A percentile compares a stretch with the other conserved stretches of the same genome.
Conservation (phyloP, 2,329 filamentous ascomycete genomes). For the Fusarium pilosicola region DNA sequence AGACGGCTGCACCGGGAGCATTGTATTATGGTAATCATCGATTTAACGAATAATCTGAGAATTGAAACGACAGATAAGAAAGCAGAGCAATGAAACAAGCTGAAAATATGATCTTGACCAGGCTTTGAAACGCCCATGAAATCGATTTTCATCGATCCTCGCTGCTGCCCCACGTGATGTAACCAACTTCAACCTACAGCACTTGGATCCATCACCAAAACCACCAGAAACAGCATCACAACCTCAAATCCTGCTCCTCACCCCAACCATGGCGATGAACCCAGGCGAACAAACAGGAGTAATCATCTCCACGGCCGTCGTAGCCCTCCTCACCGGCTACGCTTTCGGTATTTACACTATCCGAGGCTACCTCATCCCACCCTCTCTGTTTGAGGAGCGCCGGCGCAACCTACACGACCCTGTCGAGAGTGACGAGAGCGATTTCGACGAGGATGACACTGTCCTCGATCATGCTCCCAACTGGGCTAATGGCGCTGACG, state of each 20-base stretch:
- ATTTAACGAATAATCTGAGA: not conserved
- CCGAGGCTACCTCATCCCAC: slow-evolving; percentile 68
- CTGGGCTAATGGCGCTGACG: slow-evolving; percentile 70
- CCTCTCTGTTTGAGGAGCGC: slow-evolving; percentile 66
- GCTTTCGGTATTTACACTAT: slow-evolving; percentile 81
- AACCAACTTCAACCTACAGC: slow-evolving; percentile 4
- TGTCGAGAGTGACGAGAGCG: slow-evolving; percentile 75
- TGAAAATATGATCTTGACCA: not conserved
- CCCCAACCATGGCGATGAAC: slow-evolving; percentile 47
- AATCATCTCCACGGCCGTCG: slow-evolving; percentile 76
- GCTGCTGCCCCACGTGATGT: slow-evolving; percentile 34
- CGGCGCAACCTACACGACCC: slow-evolving; percentile 66
- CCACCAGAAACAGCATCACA: slow-evolving; percentile 14
- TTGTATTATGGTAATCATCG: too few relatives aligned
- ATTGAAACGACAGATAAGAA: not conserved
- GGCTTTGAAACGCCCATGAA: not conserved
- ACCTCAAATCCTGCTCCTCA: not conserved
- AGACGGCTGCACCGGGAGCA: not conserved
- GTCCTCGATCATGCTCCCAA: slow-evolving; percentile 74
- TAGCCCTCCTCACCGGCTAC: slow-evolving; percentile 81
- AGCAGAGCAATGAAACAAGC: not conserved
- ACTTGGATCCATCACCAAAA: slow-evolving; percentile 26
- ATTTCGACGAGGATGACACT: slow-evolving; percentile 69
- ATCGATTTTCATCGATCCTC: not conserved
- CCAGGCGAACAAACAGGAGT: slow-evolving; percentile 62